Conservation (phyloP, 2,329 filamentous ascomycete genomes). For the Dryadomyces sulphureus region DNA sequence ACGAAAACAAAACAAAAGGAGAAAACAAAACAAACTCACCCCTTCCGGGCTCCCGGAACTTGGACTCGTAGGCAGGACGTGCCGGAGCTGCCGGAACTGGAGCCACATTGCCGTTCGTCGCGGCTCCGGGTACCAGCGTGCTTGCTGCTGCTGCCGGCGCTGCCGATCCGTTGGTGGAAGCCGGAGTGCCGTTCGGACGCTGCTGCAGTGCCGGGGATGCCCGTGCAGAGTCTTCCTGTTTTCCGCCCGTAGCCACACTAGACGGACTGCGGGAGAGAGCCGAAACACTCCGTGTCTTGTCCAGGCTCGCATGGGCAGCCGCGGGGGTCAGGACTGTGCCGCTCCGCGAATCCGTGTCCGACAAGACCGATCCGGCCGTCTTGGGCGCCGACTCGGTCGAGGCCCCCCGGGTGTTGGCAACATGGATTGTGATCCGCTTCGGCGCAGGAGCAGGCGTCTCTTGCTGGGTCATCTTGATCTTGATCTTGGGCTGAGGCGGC, state of each 20-base stretch:
- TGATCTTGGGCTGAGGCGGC: constrained; percentile 62
- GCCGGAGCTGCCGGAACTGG: constrained; percentile 19
- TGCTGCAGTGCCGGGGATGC: neutral
- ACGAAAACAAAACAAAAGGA: neutral
- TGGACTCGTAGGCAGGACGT: constrained; percentile 17
- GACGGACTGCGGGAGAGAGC: constrained; percentile 33
- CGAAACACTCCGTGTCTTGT: constrained; percentile 26
- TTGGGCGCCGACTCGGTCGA: constrained; percentile 34
- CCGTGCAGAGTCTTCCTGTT: constrained; percentile 21
- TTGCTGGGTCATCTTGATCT: constrained; percentile 51
- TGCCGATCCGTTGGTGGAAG: neutral
- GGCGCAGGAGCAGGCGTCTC: constrained; percentile 26
- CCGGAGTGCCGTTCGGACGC: neutral
- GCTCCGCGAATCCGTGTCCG: constrained; percentile 20
- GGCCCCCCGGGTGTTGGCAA: constrained; percentile 41
- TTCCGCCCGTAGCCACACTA: constrained; percentile 14
- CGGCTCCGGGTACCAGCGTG: neutral
- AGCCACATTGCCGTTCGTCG: constrained; percentile 4
- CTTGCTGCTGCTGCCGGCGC: constrained; percentile 1
- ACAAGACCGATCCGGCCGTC: constrained; percentile 18
- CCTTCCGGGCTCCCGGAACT: constrained; percentile 25
- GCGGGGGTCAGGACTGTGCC: constrained; percentile 4
- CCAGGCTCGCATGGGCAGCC: constrained; percentile 13
- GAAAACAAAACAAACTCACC: constrained; percentile 18
- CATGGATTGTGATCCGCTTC: constrained; percentile 58